Conservation (phyloP, 1,139 yeast genomes). For the Kluyveromyces sp. region DNA sequence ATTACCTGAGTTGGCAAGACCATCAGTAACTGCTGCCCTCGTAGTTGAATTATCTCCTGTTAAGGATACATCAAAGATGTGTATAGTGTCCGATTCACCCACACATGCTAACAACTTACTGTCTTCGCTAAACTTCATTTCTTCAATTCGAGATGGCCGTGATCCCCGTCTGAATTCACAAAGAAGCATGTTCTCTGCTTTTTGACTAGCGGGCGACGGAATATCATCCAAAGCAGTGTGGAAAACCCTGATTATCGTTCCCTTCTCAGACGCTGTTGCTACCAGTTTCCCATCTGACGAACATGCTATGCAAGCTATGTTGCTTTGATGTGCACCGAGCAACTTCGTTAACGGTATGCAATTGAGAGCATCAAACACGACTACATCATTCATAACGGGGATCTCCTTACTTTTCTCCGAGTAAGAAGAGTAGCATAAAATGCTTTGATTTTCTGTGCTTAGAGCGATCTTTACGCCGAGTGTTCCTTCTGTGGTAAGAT, state of each 20-base stretch:
- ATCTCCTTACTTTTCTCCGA: slow-evolving; percentile 18
- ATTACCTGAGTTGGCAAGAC: not conserved
- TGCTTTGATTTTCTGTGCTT: slow-evolving; percentile 29
- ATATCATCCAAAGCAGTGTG: slow-evolving; percentile 28
- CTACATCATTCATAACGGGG: slow-evolving; percentile 23
- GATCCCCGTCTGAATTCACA: slow-evolving; percentile 63
- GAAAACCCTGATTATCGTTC: slow-evolving; percentile 61
- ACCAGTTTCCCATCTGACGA: slow-evolving; percentile 47
- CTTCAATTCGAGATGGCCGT: slow-evolving; percentile 49
- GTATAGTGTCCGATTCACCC: slow-evolving; percentile 63
- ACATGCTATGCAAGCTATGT: slow-evolving; percentile 23
- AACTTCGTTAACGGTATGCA: slow-evolving; percentile 50
- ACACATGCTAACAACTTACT: slow-evolving; percentile 54
- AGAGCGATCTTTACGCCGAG: slow-evolving; percentile 18
- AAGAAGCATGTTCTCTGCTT: slow-evolving; percentile 7
- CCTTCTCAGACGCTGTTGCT: slow-evolving; percentile 66
- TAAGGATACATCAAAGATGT: slow-evolving; percentile 49
- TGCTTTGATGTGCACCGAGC: slow-evolving; percentile 33
- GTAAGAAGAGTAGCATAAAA: slow-evolving; percentile 26
- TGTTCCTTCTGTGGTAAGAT: slow-evolving; percentile 10
- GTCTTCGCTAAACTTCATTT: slow-evolving; percentile 47
- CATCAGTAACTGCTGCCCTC: not conserved
- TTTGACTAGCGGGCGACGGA: slow-evolving; percentile 3
- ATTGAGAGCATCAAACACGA: slow-evolving; percentile 53
- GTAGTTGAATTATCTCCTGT: slow-evolving; percentile 2